These are phyloP conservation scores for Hortaea werneckii DNA, from an alignment of 2,329 filamentous ascomycete species.

Conservation along the genomic window DNA sequence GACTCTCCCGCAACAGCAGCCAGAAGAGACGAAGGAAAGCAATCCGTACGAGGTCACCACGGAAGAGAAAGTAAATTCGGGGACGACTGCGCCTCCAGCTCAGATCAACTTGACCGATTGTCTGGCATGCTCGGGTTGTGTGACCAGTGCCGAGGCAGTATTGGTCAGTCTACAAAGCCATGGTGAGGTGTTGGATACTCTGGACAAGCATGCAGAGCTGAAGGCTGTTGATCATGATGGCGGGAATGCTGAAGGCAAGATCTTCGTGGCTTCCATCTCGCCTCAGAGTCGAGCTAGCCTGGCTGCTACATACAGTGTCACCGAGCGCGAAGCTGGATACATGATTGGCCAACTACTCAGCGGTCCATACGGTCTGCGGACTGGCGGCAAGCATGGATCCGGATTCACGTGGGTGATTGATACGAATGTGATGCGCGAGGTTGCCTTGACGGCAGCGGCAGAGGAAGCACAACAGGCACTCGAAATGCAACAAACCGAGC, in stretches of 20 bases:
- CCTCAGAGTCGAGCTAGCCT: constrained; percentile 84
- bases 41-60: constrained; percentile 79
- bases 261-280: constrained; percentile 88
- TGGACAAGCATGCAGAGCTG: constrained; percentile 49
- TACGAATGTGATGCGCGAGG: constrained; percentile 73
- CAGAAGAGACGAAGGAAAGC: constrained; percentile 27
- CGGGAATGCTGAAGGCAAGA: constrained; percentile 44
- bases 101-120: constrained; percentile 96
- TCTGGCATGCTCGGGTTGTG: constrained; percentile 92
- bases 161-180: constrained; percentile 91
- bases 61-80: constrained; percentile 59
- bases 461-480: constrained; percentile 36
- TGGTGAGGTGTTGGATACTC: constrained; percentile 71
- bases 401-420: constrained; percentile 84
- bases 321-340: constrained; percentile 61
- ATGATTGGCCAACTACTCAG: constrained; percentile 76
- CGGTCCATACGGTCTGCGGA: constrained; percentile 57
- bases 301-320: constrained; percentile 70
- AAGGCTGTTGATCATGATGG: constrained; percentile 4
- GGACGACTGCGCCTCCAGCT: constrained; percentile 55
- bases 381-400: constrained; percentile 61
- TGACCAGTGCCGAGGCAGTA: constrained; percentile 95
- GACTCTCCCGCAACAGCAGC: constrained; percentile 60
- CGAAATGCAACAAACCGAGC: constrained; percentile 27
- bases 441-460: constrained; percentile 57